These are phyloP conservation scores for Ceratorhiza oryzae-sativae DNA, from an alignment of 1,284 basidiomycete species.

Conservation along the genomic window DNA sequence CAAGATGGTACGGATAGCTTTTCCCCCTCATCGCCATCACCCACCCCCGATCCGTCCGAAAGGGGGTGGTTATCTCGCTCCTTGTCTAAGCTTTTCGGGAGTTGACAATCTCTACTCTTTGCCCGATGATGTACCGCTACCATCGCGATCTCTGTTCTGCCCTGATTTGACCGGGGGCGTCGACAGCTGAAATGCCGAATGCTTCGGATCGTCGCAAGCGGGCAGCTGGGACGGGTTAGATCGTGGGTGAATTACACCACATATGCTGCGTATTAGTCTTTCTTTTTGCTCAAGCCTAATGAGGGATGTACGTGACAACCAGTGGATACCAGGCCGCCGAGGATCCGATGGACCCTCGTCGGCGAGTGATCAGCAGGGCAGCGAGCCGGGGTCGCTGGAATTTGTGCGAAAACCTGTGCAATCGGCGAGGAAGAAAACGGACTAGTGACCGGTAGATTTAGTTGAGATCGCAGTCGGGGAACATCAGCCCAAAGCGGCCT, in stretches of 20 bases:
- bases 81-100: slow-evolving; percentile 70
- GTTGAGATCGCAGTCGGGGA: slow-evolving; percentile 22
- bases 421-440: neutral
- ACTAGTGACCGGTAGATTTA: slow-evolving; percentile 21
- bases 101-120: slow-evolving; percentile 60
- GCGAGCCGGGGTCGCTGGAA: neutral
- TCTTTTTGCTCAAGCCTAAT: neutral
- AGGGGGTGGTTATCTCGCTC: slow-evolving; percentile 72
- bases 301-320: slow-evolving; percentile 11
- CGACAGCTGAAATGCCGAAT: slow-evolving; percentile 34
- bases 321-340: slow-evolving; percentile 12
- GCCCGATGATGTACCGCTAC: slow-evolving; percentile 34
- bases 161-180: slow-evolving; percentile 33
- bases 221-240: slow-evolving; percentile 36
- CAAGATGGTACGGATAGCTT: slow-evolving; percentile 79
- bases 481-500: slow-evolving; percentile 5
- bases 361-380: slow-evolving; percentile 32
- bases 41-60: slow-evolving; percentile 43
- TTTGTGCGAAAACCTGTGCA: slow-evolving; percentile 8
- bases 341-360: slow-evolving; percentile 25
- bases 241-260: neutral
- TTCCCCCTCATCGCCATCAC: slow-evolving; percentile 49
- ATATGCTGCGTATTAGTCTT: slow-evolving; percentile 14
- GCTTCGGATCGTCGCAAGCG: slow-evolving; percentile 27
- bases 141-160: slow-evolving; percentile 25